These are phyloP conservation scores for Aspergillus sp. DNA, from an alignment of 2,329 filamentous ascomycete genomes.

Conservation along the genomic window DNA sequence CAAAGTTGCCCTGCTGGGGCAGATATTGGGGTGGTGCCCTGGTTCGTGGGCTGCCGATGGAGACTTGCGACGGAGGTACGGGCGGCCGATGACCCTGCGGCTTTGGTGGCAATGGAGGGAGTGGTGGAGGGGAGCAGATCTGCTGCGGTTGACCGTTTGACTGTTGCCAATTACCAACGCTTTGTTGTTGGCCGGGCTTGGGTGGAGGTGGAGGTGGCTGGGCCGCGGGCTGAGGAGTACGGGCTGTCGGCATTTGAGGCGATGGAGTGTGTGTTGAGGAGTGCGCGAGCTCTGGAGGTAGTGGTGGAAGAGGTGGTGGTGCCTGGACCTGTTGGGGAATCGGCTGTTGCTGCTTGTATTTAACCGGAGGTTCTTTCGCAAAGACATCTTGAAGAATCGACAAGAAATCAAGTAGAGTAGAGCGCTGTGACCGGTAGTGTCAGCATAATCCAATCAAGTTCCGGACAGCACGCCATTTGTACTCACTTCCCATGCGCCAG, in stretches of 20 bases:
- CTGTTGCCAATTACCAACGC: slow-evolving; percentile 19
- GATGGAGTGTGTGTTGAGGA: slow-evolving; percentile 40
- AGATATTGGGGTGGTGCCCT: slow-evolving; percentile 31
- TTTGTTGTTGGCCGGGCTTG: slow-evolving; percentile 36
- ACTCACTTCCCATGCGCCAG: slow-evolving; percentile 86
- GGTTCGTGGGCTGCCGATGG: slow-evolving; percentile 13
- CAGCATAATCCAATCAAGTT: neutral
- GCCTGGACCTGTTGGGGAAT: slow-evolving; percentile 41
- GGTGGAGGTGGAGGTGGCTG: slow-evolving; percentile 42
- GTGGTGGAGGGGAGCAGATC: slow-evolving; percentile 36
- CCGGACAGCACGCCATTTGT: neutral
- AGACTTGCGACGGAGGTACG: slow-evolving; percentile 20
- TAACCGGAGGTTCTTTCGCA: slow-evolving; percentile 90
- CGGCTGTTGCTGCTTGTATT: slow-evolving; percentile 64
- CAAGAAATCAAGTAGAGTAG: slow-evolving; percentile 80
- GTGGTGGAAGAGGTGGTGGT: slow-evolving; percentile 72
- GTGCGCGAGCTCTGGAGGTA: slow-evolving; percentile 66
- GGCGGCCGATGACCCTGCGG: slow-evolving; percentile 28
- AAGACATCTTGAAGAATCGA: slow-evolving; percentile 84
- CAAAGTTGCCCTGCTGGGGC: slow-evolving; percentile 34
- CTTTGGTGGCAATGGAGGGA: slow-evolving; percentile 47
- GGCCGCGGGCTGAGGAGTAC: slow-evolving; percentile 20
- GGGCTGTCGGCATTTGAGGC: slow-evolving; percentile 8
- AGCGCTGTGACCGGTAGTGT: slow-evolving; percentile 62
- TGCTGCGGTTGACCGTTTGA: slow-evolving; percentile 29